Evolutionary conservation across 495 filamentous ascomycete species (phyloP).

Genomic region (Tuber borchii): DNA sequence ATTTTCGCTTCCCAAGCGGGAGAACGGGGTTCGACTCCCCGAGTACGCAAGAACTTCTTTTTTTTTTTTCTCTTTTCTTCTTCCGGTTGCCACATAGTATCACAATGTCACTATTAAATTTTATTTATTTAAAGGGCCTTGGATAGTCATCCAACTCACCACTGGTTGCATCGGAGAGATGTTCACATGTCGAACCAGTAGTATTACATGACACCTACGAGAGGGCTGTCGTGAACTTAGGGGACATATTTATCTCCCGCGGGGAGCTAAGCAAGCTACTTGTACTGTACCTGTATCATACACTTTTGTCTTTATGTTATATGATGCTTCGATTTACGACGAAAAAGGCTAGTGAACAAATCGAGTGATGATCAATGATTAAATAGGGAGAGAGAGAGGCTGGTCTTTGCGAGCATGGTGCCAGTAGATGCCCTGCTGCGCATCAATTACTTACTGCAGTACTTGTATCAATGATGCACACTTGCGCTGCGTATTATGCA

Average conservation of each 20-base stretch:
- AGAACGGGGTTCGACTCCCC: slow-evolving; percentile 32
- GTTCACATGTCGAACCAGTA: not conserved
- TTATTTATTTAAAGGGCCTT: not conserved
- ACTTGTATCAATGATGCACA: not conserved
- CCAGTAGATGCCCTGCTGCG: not conserved
- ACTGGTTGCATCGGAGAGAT: not conserved
- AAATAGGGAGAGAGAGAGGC: not conserved
- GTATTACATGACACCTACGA: not conserved
- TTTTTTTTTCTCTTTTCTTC: not conserved
- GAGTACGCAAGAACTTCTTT: slow-evolving; percentile 14
- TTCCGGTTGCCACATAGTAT: not conserved
- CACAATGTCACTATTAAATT: too few relatives aligned
- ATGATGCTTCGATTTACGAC: not conserved
- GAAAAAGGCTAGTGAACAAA: not conserved
- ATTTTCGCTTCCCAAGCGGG: slow-evolving; percentile 35
- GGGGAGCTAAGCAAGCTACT: not conserved
- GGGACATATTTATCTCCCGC: not conserved
- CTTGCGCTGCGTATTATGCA: not conserved
- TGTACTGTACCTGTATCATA: not conserved
- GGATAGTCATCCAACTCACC: not conserved
- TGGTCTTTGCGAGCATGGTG: not conserved
- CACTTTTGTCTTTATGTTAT: not conserved
- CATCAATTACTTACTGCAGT: not conserved
- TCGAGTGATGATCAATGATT: not conserved
- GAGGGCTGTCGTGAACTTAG: not conserved